These are phyloP conservation scores for Serendipita sp. DNA, from an alignment of 768 basidiomycete species.

Conservation along the genomic window DNA sequence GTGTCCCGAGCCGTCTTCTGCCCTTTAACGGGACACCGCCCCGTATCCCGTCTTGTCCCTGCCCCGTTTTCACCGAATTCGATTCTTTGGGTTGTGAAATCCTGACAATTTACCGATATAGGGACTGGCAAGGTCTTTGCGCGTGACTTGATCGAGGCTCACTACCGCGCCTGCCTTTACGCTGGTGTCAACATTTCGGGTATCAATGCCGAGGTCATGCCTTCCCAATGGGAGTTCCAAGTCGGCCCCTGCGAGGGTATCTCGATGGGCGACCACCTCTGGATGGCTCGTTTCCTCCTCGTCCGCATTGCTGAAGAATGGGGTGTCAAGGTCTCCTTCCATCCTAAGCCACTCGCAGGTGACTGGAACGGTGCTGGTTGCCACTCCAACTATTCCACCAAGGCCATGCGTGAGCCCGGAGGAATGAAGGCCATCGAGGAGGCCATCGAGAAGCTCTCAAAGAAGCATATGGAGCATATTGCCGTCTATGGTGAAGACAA, in stretches of 20 bases:
- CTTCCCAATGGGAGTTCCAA: constrained; percentile 99
- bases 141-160: constrained; percentile 96
- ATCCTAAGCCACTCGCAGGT: constrained; percentile 90
- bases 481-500: constrained; percentile 98
- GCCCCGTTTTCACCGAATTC: not conserved
- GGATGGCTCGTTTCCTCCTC: constrained; percentile 97
- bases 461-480: constrained; percentile 88
- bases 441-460: constrained; percentile 84
- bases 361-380: constrained; percentile 99
- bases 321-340: constrained; percentile 96
- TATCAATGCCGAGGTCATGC: constrained; percentile 99
- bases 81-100: not conserved
- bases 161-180: constrained; percentile 94
- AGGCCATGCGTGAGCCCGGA: constrained; percentile 82
- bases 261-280: constrained; percentile 97
- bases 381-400: constrained; percentile 96
- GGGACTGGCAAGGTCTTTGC: constrained; percentile 96
- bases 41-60: not conserved
- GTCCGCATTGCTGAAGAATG: constrained; percentile 94
- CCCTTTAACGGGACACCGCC: not conserved
- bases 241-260: constrained; percentile 97
- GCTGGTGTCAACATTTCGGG: constrained; percentile 95
- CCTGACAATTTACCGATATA: constrained; percentile 19
- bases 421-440: constrained; percentile 86
- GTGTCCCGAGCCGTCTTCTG: not conserved